phyloP scores from a whole-genome alignment of 352 stramenopile genomes.

The Pythium grandisporangium region DNA sequence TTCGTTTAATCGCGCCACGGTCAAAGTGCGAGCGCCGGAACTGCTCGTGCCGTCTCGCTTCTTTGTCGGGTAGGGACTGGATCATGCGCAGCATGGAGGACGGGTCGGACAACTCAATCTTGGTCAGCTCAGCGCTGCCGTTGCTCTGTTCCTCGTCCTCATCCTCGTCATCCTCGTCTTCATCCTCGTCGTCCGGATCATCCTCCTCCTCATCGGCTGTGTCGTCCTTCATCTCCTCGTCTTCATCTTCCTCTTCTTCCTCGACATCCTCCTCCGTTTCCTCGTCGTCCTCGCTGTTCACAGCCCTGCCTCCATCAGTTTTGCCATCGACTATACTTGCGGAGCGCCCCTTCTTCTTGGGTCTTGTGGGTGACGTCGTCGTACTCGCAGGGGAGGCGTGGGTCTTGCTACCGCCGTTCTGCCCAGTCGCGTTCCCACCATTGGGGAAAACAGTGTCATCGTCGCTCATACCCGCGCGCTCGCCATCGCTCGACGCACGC shows the following conservation, averaged over 20 bases:
- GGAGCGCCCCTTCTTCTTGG: not conserved
- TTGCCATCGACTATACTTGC: too few relatives aligned
- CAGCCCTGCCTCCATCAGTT: not conserved
- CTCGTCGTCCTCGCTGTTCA: slow-evolving; percentile 5
- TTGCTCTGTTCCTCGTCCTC: not conserved
- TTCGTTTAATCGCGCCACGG: slow-evolving; percentile 65
- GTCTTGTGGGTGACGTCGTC: slow-evolving; percentile 5
- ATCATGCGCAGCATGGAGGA: slow-evolving; percentile 72
- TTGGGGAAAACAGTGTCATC: too few relatives aligned
- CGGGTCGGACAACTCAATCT: slow-evolving; percentile 44
- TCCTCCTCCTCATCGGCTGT: slow-evolving; percentile 20
- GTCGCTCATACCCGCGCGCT: slow-evolving; percentile 29
- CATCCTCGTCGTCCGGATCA: slow-evolving; percentile 18
- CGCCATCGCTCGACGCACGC: slow-evolving; percentile 19
- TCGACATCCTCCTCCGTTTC: slow-evolving; percentile 18
- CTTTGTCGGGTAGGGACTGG: slow-evolving; percentile 46
- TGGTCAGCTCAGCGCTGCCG: slow-evolving; percentile 4
- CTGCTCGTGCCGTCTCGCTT: slow-evolving; percentile 67
- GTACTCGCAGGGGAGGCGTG: slow-evolving; percentile 1
- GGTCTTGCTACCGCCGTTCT: slow-evolving; percentile 21
- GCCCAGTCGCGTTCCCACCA: slow-evolving; percentile 19
- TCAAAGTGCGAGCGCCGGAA: slow-evolving; percentile 83
- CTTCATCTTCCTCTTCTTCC: slow-evolving; percentile 30
- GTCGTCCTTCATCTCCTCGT: slow-evolving; percentile 26
- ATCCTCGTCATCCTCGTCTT: slow-evolving; percentile 9